phyloP scores from a whole-genome alignment of 345 rosid genomes.

The Camelina sativa region DNA sequence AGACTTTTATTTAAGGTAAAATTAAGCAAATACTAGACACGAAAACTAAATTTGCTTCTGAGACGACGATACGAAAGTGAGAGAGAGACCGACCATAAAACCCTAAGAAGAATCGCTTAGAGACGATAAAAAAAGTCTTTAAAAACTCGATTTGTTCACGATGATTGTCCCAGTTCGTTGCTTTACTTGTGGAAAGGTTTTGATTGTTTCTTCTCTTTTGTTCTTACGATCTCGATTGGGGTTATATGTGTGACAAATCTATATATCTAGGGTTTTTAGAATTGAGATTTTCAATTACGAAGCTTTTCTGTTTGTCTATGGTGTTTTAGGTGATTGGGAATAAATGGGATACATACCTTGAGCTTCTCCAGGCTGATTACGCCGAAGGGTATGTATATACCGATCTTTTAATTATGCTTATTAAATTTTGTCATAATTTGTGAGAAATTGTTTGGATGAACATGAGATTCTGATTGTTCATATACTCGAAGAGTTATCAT shows the following conservation, averaged over 20 bases:
- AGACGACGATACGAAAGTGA: not conserved
- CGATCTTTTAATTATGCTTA: too few species aligned
- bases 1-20: too few species aligned
- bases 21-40: not conserved
- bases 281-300: not conserved
- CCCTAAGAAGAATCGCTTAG: not conserved
- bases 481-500: too few species aligned
- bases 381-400: slow-evolving; percentile 32
- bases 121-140: not conserved
- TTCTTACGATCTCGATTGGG: not conserved
- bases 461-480: too few species aligned
- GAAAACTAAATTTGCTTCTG: not conserved
- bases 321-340: slow-evolving; percentile 33
- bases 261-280: not conserved
- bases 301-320: not conserved
- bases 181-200: slow-evolving; percentile 30
- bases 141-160: not conserved
- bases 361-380: slow-evolving; percentile 42
- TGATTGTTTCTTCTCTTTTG: not conserved
- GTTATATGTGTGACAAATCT: not conserved
- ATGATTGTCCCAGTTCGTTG: slow-evolving; percentile 37
- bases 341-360: slow-evolving; percentile 36
- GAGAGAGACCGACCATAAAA: not conserved
- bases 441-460: too few species aligned
- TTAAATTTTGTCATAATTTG: too few species aligned